Base-by-base conservation (phyloP, 2,329 filamentous ascomycete genomes). In the Epichloe elymi region DNA sequence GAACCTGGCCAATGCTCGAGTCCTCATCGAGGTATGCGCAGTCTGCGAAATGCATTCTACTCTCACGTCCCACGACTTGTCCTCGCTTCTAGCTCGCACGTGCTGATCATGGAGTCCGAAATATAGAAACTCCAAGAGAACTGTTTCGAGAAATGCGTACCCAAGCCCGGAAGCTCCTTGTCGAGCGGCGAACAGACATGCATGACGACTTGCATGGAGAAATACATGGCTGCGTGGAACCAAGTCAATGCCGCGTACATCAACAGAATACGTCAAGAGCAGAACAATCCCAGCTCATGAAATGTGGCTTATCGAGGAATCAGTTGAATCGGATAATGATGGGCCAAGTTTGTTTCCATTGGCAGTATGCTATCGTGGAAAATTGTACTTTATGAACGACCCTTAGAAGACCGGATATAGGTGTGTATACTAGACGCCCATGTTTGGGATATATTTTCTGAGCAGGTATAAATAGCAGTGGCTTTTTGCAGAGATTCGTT, bases 191-290 rank as follows among this genome's bases (percentile, higher is more conserved):
- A 91, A 66, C 74, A 80, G 63, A 74, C 77, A 20, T 91, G 86
- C 71, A 75, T 86, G 62, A 86, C 78, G 19, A 74, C 77, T 54
- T 91, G 86, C 73, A 86, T 89, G 80, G 85, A 90, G 61, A 90
- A 90, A 69, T 91, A 90, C 74, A 87, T 90, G 74, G 71, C 75
- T 35, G 78, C 85, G 11, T 91, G 86, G 86, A 89, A 89, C 70
- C 71, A 77, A 56, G 82, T 87, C 61, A 85, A 82, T 70, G 67
- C 74, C 46, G 74, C 82, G 40, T 88, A 88, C 65, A 78, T 88
- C 61, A 67, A 68, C 55, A 75, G 79, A 58, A 67, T 81, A 67
- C 80, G 83, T 66, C 74, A 75, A 57, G 82, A 83, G 70, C 70
- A 70, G 51, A 60, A 57, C 51, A 67, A 65, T 40, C 49, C 50